phyloP scores from a whole-genome alignment of 2,329 filamentous ascomycete species.

The Ceratocystis eucalypticola region DNA sequence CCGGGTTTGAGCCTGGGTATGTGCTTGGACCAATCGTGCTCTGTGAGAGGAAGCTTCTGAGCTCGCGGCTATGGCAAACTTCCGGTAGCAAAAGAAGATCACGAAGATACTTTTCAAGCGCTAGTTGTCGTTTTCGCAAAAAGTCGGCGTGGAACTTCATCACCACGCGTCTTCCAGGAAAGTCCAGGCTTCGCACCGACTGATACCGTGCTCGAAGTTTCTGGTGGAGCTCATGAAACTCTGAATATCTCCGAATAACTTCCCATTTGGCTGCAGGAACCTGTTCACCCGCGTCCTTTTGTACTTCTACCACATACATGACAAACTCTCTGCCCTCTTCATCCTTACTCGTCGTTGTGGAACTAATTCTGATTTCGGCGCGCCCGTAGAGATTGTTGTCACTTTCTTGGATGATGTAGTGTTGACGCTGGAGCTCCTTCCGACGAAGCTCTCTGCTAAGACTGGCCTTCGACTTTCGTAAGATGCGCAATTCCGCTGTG shows the following conservation, averaged over 20 bases:
- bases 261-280: constrained; percentile 95
- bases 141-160: constrained; percentile 97
- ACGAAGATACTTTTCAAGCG: constrained; percentile 72
- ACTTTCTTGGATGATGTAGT: constrained; percentile 94
- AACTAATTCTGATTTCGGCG: constrained; percentile 78
- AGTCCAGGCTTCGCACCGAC: constrained; percentile 78
- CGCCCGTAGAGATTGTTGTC: constrained; percentile 94
- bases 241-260: constrained; percentile 84
- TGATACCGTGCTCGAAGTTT: constrained; percentile 72
- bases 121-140: constrained; percentile 70
- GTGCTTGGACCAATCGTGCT: constrained; percentile 51
- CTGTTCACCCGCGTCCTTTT: constrained; percentile 78
- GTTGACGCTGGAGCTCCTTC: constrained; percentile 90
- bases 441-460: constrained; percentile 81
- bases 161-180: constrained; percentile 79
- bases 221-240: constrained; percentile 93
- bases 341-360: constrained; percentile 81
- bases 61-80: constrained; percentile 82
- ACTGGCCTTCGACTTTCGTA: constrained; percentile 88
- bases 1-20: neutral
- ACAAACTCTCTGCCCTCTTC: constrained; percentile 89
- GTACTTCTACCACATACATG: constrained; percentile 84
- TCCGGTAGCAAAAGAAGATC: constrained; percentile 77
- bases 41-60: constrained; percentile 84
- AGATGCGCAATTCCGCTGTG: constrained; percentile 76